These are phyloP conservation scores for Rhynchosporium graminicola DNA, from an alignment of 2,329 filamentous ascomycete species.

Conservation along the genomic window DNA sequence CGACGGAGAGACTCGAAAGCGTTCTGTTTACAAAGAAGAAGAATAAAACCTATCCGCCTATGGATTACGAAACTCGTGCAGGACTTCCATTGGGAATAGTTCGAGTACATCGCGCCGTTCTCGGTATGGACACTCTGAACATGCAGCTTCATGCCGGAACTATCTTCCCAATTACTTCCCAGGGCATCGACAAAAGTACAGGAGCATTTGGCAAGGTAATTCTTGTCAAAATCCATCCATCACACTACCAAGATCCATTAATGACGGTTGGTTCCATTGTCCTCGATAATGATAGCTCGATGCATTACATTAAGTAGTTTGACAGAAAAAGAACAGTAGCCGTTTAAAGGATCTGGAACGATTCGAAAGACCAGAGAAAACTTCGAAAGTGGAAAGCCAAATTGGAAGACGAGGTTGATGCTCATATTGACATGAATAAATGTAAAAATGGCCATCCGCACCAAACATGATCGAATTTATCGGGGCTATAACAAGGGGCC, in stretches of 20 bases:
- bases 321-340: neutral
- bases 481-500: neutral
- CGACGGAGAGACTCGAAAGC: too few relatives aligned
- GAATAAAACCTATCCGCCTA: too few relatives aligned
- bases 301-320: neutral
- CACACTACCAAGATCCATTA: neutral
- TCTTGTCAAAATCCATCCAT: neutral
- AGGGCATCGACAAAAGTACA: neutral
- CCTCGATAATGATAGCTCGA: neutral
- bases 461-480: neutral
- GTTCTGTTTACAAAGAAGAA: too few relatives aligned
- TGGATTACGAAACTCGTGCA: too few relatives aligned
- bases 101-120: too few relatives aligned
- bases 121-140: too few relatives aligned
- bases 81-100: too few relatives aligned
- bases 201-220: neutral
- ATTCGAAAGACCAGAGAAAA: neutral
- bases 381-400: neutral
- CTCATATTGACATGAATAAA: conserved; percentile 1
- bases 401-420: neutral
- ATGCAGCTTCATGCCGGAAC: too few relatives aligned
- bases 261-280: neutral
- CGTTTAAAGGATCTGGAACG: neutral
- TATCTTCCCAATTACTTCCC: neutral
- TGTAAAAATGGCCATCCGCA: neutral